Evolutionary conservation across 2,329 filamentous ascomycete genomes (phyloP).

Genomic region (Amylocarpus encephaloides): DNA sequence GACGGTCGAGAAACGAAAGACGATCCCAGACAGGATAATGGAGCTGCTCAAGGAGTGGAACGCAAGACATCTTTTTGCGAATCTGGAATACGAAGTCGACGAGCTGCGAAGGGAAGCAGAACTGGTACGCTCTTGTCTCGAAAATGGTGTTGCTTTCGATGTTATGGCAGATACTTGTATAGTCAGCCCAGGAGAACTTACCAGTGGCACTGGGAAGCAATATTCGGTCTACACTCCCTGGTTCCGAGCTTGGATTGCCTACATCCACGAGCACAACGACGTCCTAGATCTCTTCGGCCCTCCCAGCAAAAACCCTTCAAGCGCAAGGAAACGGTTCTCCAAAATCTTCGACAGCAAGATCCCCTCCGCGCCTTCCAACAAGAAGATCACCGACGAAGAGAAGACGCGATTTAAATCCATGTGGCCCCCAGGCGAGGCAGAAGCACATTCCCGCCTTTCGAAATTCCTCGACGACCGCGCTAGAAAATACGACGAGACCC

Average conservation of each 20-base stretch:
- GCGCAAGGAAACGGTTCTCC: conserved; percentile 39
- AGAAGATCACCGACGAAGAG: conserved; percentile 53
- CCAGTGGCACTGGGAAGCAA: conserved; percentile 64
- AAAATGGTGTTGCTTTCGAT: conserved; percentile 61
- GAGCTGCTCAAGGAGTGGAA: conserved; percentile 66
- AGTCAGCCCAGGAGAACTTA: conserved; percentile 65
- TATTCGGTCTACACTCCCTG: conserved; percentile 83
- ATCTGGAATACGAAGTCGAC: conserved; percentile 89
- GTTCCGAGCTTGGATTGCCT: conserved; percentile 69
- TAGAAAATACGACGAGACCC: conserved; percentile 51
- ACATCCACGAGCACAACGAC: conserved; percentile 64
- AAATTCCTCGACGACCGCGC: conserved; percentile 64
- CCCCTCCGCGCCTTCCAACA: conserved; percentile 57
- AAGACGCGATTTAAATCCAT: conserved; percentile 49
- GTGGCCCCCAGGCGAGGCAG: conserved; percentile 72
- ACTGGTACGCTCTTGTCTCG: conserved; percentile 54
- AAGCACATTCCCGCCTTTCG: conserved; percentile 56
- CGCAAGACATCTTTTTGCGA: conserved; percentile 69
- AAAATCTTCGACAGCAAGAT: conserved; percentile 55
- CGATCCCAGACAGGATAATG: conserved; percentile 54
- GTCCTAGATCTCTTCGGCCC: conserved; percentile 56
- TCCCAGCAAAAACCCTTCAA: conserved; percentile 48
- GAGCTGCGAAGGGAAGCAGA: conserved; percentile 72
- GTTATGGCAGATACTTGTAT: conserved; percentile 76
- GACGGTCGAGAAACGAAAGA: conserved; percentile 59